Base-by-base conservation (phyloP, 495 filamentous ascomycete genomes). In the Aspergillus homomorphus region DNA sequence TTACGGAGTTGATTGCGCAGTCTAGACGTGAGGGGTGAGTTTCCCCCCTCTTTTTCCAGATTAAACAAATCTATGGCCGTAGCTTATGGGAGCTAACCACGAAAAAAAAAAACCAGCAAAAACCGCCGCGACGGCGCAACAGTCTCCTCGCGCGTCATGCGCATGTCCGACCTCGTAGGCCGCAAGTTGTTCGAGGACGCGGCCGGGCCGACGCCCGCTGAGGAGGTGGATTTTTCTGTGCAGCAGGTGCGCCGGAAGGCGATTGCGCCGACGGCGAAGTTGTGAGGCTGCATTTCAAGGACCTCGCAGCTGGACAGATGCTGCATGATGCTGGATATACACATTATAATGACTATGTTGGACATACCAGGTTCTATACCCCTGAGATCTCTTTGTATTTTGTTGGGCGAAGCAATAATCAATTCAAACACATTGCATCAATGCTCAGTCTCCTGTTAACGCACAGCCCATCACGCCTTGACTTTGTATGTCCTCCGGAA, bases 81-180 rank as follows among this genome's bases (percentile, higher is more conserved):
- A n/a, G n/a, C n/a, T n/a, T n/a, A n/a, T n/a, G n/a, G n/a, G n/a
- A n/a, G n/a, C n/a, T n/a, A n/a, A n/a, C n/a, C n/a, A n/a, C n/a
- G n/a, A n/a, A n/a, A n/a, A n/a, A n/a, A n/a, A n/a, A 10, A 14
- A 16, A 14, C 12, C 49, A 80, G 77, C 6, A 98, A 97, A 83
- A 96, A 97, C 72, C 74, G 94, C 15, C 81, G 94, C 23, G 94
- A 98, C 70, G 92, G 92, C 15, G 88, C 88, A 1, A 96, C 92
- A 1, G 92, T 98, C 19, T 87, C 84, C 51, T 90, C 83, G 0
- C 77, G 94, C n/a, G 92, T 98, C 1, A 66, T 98, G 24, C 70
- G 70, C 50, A 80, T 96, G 62, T 86, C 87, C n/a, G 89, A 92
- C 55, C 48, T 64, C 8, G 78, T 87, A 28, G 84, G 84, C 0